Base-by-base conservation (phyloP, 495 filamentous ascomycete species). In the Podospora pseudocomata region DNA sequence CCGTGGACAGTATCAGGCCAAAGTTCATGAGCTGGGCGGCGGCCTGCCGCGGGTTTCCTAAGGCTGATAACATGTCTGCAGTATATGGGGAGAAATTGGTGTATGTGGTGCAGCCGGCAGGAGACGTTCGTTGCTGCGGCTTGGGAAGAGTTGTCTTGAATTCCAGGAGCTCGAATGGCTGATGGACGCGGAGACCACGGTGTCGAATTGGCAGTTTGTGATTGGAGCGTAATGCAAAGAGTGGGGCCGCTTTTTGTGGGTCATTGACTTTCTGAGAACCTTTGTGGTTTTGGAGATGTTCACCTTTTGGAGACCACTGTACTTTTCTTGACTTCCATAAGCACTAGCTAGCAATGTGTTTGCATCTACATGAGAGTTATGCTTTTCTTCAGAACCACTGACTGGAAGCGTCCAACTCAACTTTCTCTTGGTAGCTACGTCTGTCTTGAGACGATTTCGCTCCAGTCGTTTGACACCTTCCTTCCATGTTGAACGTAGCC, bases 1-100 rank as follows among this genome's bases (percentile, higher is more conserved):
- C 94, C 3, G 94, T 97, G 16, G 91, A 93, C 18, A 98, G 89
- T 62, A 98, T 93, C 57, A 99, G 87, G 6, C 88, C 96, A 78
- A 99, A 98, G 77, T 97, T 97, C 74, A 99, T 88, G 69, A 94
- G 78, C 81, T 98, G 96, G n/a, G 90, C 85, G 70, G 92, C 87
- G 44, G 91, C 86, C 72, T 95, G 93, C 72, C 94, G 92, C 64
- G 93, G 89, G 74, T 93, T 91, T 70, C 82, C 78, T 65, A 94
- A 80, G 44, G 84, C 80, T 64, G 90, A 92, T 67, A 96, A 76
- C 93, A 97, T 97, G 63, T 49, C 13, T 49, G 53, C 70, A 66
- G 16, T 57, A 27, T 49, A n/a, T 1, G 32, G 5, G 18, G 67
- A n/a, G 64, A 13, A 0, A 3, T 11, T 16, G 39, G 39, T 11